Evolutionary conservation across 2,329 filamentous ascomycete species (phyloP), one percentile per base, ranked within the genome.

Genomic region (Aspergillus fijiensis): DNA sequence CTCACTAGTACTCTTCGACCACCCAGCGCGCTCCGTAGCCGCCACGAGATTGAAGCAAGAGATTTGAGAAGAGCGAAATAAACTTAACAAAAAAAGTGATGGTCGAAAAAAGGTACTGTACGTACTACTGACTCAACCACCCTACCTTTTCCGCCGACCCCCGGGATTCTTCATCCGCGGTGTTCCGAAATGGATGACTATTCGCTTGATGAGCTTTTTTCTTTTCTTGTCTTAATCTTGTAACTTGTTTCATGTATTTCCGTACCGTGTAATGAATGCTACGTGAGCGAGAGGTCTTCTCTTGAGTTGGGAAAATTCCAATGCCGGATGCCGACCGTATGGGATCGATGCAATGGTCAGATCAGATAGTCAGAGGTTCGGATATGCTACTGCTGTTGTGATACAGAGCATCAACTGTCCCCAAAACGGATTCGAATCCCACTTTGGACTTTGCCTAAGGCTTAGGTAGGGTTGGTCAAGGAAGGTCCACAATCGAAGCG

Each of bases 401-500:
- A 55, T 55, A 55, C 53, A 42, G 53, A 48, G 42, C 29, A 49
- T 33, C 29, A 49, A 33, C 42, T 55, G 53, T 47, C 47, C 42
- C 53, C 42, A 35, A 2, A 55, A 31, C 49, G 42, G 42, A 55
- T 29, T 27, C 53, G n/a, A 9, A 62, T 56, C 49, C 55, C 35
- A 55, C 59, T 51, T 23, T 23, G 23, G 45, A 29, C 33, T 51
- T 53, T 56, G 58, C 55, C 60, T 55, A 61, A 49, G 39, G 58
- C 50, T 51, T 19, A 59, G 60, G 60, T 51, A 42, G 39, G 39
- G 39, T 42, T 42, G 16, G 39, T 42, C 39, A 4, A 42, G 53
- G 54, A 70, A 70, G 72, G 71, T 72, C 72, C 72, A 74, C 72
- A 69, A 74, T 73, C 66, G 71, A 72, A 72, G 70, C 71, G 72